Percentiles rank a stretch among this genome's conserved stretches.
Conservation (phyloP, 2,329 filamentous ascomycete species). For the Berkeleyomyces rouxiae region DNA sequence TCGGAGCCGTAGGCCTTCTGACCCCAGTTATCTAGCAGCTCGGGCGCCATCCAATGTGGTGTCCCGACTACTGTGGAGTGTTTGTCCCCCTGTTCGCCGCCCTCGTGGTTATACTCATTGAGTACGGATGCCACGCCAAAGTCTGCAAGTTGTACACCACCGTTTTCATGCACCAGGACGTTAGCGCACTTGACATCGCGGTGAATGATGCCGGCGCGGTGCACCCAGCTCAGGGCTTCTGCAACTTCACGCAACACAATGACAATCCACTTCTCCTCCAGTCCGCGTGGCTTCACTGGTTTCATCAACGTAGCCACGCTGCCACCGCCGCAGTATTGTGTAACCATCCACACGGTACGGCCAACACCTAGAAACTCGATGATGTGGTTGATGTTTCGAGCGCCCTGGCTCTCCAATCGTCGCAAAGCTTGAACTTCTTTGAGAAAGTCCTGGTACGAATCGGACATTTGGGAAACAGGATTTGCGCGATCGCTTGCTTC, state of each 20-base stretch:
- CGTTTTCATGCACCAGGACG: constrained; percentile 60
- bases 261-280: constrained; percentile 56
- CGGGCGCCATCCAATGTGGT: constrained; percentile 74
- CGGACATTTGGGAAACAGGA: constrained; percentile 44
- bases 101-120: neutral
- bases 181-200: constrained; percentile 64
- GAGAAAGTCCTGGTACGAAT: constrained; percentile 52
- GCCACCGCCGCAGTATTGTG: constrained; percentile 71
- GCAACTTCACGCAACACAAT: constrained; percentile 50
- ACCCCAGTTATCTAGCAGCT: constrained; percentile 46
- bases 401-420: constrained; percentile 54
- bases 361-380: constrained; percentile 64
- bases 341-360: constrained; percentile 74
- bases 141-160: constrained; percentile 65
- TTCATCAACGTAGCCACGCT: constrained; percentile 61
- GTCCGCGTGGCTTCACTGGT: constrained; percentile 45
- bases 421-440: constrained; percentile 55
- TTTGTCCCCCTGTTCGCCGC: constrained; percentile 63
- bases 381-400: constrained; percentile 65
- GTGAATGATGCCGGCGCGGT: constrained; percentile 52
- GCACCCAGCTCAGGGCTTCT: constrained; percentile 50
- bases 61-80: constrained; percentile 69
- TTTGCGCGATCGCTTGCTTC: constrained; percentile 50
- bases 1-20: constrained; percentile 42
- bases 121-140: constrained; percentile 59